Evolutionary conservation across 73 alveolate genomes (phyloP), one percentile per base, ranked within the genome.

Genomic region (Durusdinium trenchii): DNA sequence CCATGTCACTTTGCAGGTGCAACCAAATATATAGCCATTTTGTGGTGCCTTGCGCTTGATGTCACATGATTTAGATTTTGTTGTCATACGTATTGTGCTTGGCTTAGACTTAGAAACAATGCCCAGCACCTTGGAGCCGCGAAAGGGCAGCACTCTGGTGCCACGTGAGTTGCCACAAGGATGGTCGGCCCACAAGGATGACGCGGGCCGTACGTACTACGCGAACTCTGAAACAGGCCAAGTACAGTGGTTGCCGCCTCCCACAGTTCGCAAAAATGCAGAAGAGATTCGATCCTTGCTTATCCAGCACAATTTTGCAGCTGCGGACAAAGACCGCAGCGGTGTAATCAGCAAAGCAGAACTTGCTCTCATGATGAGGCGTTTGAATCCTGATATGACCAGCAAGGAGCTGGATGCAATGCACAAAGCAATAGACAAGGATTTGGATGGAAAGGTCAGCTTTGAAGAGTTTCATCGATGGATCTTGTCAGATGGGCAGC

Each of bases 191-290:
- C 89, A 91, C 30, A 35, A 71, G 61, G 94, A 91, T 48, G n/a
- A 69, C 45, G 47, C 57, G 35, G 98, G 98, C 2, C 75, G 98
- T 5, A 91, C 79, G 54, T 91, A 91, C 81, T 91, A 91, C 57
- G 84, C 90, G 57, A 91, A 91, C 78, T 7, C 69, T 16, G 94
- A 69, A 28, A 91, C 98, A 23, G 98, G 98, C 35, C 62, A 91
- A 89, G 84, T 78, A 5, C 98, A 91, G 35, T 91, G 98, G 98
- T 50, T 91, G 47, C 98, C 98, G 9, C 98, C 98, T 23, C 98
- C 98, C 5, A 48, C n/a, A 78, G 98, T 78, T 50, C 46, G 78
- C 46, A 91, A 91, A 38, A 91, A 57, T 48, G 87, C 98, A 2
- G 51, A 67, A 14, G 94, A 84, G 75, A 78, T 91, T 38, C 98